These are phyloP conservation scores for Bonnemaisonia californica DNA, from an alignment of 31 red algal genomes.

Conservation along the genomic window DNA sequence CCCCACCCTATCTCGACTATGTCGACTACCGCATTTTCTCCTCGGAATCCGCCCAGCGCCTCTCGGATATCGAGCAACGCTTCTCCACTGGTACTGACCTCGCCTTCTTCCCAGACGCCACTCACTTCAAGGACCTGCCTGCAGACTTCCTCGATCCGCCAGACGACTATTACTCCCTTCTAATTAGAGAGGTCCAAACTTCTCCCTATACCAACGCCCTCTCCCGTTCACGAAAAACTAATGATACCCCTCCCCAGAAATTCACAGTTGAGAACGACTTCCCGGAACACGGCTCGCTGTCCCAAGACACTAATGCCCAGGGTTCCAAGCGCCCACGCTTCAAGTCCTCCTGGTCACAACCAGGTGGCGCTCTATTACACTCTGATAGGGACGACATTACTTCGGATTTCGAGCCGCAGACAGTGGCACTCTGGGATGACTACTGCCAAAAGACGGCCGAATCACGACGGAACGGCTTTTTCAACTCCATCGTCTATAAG, in stretches of 20 bases:
- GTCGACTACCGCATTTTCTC: constrained; percentile 44
- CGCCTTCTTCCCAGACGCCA: not conserved
- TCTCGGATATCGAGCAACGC: not conserved
- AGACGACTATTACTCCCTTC: constrained; percentile 46
- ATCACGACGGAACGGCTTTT: constrained; percentile 30
- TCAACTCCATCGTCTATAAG: constrained; percentile 25
- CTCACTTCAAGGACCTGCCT: not conserved
- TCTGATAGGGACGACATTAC: constrained; percentile 20
- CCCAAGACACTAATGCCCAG: not conserved
- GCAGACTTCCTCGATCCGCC: constrained; percentile 44
- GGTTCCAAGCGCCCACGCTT: not conserved
- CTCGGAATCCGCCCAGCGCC: constrained; percentile 7
- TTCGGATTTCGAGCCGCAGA: not conserved
- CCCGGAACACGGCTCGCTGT: not conserved
- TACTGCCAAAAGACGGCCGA: constrained; percentile 20
- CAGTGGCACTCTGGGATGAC: constrained; percentile 27
- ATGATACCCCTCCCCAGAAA: not conserved
- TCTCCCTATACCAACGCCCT: not conserved
- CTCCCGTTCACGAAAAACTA: not conserved
- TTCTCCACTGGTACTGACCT: not conserved
- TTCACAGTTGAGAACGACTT: constrained; percentile 43
- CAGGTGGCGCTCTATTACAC: not conserved
- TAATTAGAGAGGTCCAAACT: constrained; percentile 20
- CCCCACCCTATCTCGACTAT: constrained; percentile 22
- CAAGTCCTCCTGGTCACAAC: too few relatives aligned